These are phyloP conservation scores for Poa annua DNA, from an alignment of 176 grass and related monocot species.

Conservation along the genomic window DNA sequence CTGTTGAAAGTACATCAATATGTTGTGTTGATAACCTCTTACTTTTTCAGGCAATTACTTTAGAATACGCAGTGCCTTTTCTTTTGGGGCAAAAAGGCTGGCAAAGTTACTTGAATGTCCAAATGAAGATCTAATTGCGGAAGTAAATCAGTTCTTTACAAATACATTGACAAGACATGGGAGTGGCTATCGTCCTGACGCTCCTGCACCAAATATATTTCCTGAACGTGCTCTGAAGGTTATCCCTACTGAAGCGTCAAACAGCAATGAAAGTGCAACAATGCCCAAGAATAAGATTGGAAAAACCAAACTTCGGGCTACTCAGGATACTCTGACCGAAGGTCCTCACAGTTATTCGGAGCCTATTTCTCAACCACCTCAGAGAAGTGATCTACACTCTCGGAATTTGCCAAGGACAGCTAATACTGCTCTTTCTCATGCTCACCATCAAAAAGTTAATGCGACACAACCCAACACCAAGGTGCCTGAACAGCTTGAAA, in stretches of 20 bases:
- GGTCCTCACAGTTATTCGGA: slow-evolving; percentile 45
- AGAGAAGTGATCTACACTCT: slow-evolving; percentile 41
- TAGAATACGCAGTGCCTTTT: slow-evolving; percentile 94
- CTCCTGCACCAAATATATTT: slow-evolving; percentile 43
- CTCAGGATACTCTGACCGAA: slow-evolving; percentile 51
- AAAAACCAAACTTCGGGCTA: slow-evolving; percentile 47
- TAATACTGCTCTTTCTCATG: slow-evolving; percentile 49
- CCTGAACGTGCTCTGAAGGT: slow-evolving; percentile 38
- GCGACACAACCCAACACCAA: slow-evolving; percentile 46
- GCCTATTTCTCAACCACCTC: slow-evolving; percentile 46
- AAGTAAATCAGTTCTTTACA: slow-evolving; percentile 82
- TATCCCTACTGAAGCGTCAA: slow-evolving; percentile 57
- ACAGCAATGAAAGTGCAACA: slow-evolving; percentile 43
- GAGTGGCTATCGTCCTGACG: slow-evolving; percentile 63
- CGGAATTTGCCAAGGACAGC: slow-evolving; percentile 35
- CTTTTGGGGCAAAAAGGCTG: slow-evolving; percentile 85
- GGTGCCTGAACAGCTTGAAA: slow-evolving; percentile 66
- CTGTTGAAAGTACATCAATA: neutral
- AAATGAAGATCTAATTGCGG: slow-evolving; percentile 64
- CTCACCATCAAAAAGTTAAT: slow-evolving; percentile 52
- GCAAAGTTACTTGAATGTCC: slow-evolving; percentile 70
- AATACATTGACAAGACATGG: slow-evolving; percentile 89
- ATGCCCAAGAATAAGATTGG: slow-evolving; percentile 49
- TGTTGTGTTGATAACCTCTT: slow-evolving; percentile 28
- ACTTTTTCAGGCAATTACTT: slow-evolving; percentile 78